Evolutionary conservation across 129 eudicot genomes (phyloP), one percentile per base, ranked within the genome.

Genomic region (Silybum marianum): DNA sequence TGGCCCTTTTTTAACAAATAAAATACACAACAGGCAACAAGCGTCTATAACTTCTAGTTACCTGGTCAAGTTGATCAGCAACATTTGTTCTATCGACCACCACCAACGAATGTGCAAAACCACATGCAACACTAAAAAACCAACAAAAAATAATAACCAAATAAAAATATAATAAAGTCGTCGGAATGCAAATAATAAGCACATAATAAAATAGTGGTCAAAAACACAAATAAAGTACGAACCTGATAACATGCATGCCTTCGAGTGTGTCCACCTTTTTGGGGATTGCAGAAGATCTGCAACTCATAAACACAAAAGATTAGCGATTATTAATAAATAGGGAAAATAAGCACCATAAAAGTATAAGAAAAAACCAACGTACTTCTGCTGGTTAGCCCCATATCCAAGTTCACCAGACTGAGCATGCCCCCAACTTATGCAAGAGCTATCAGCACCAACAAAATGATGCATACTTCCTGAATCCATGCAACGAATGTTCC

Each of bases 241-340:
- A 95, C 99, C 95, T 93, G 84, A 95, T 80, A 76, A 93, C 99
- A 89, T 93, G 99, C 98, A 95, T 95, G 76, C 98, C 99, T 85
- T 95, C 98, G 9, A 95, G 89, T 72, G 83, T 79, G 25, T 92
- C 98, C 12, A 95, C 99, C 65, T 95, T 95, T 74, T 95, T 93
- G 2, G 98, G 97, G 69, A 84, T 79, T 28, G 99, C 88, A 83
- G 97, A 93, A 82, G 99, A 88, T 63, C 99, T 95, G 86, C 13
- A 80, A 81, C 73, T 42, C 73, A 54, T 36, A 77, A 80, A 63
- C 19, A 78, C 4, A 38, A 2, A 70, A 16, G n/a, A n/a, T 11
- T 12, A 7, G 74, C 39, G 71, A 13, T 9, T 19, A 7, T 36
- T 18, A 71, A 38, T 71, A 9, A 77, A 5, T 12, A 7, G 10